These are phyloP conservation scores for Medicago arabica DNA, from an alignment of 306 rosid genomes.

Conservation along the genomic window DNA sequence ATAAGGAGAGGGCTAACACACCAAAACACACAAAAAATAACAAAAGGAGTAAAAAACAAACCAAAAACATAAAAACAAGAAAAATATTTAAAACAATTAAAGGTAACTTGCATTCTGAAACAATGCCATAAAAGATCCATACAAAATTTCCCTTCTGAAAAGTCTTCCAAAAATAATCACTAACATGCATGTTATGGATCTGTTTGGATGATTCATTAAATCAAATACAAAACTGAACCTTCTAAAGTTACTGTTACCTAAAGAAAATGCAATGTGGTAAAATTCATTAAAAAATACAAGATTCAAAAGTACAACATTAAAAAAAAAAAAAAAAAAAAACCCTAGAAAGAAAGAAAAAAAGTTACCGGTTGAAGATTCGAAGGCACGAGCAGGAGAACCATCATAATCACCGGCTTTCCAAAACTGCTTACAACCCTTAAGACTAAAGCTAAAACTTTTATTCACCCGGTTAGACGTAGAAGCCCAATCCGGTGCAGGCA, in stretches of 20 bases:
- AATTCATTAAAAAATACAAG: background rate
- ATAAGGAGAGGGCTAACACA: too few relatives aligned
- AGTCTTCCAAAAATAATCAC: background rate
- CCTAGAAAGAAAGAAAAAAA: background rate
- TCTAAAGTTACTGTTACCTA: background rate
- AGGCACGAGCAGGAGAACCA: constrained; percentile 47
- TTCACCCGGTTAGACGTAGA: constrained; percentile 5
- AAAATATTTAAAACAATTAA: background rate
- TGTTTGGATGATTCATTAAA: background rate
- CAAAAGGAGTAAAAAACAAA: background rate
- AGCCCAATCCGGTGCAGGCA: constrained; percentile 46
- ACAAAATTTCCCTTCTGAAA: background rate
- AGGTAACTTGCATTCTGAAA: constrained; percentile 1
- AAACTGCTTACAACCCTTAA: constrained; percentile 62
- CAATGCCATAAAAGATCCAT: background rate
- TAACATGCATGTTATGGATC: constrained; percentile 11
- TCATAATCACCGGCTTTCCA: constrained; percentile 98
- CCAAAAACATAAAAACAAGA: background rate
- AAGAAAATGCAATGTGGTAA: background rate
- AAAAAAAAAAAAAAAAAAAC: background rate
- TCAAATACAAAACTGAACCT: too few relatives aligned
- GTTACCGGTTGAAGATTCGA: constrained; percentile 62
- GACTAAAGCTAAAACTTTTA: background rate
- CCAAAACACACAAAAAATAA: too few relatives aligned
- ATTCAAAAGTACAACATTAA: background rate